Percentiles rank a stretch among this genome's conserved stretches.
These are phyloP conservation scores for Venturia carpophila DNA, from an alignment of 2,329 filamentous ascomycete genomes.

Conservation along the genomic window DNA sequence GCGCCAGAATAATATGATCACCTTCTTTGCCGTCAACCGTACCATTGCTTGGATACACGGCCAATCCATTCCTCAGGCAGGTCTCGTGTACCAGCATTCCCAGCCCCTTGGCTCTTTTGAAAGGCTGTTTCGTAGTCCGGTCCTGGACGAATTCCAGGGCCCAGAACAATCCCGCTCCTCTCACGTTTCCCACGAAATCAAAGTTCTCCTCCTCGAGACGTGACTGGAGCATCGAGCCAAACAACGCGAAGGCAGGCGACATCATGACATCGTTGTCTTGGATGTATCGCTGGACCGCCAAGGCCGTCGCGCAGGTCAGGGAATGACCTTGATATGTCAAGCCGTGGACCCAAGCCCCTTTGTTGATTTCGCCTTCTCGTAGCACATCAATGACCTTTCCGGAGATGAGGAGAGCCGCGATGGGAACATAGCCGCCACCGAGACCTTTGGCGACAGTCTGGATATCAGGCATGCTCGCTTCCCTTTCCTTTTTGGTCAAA, in stretches of 20 bases:
- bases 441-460: conserved; percentile 60
- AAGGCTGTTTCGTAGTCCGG: conserved; percentile 31
- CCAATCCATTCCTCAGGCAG: conserved; percentile 30
- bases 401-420: conserved; percentile 10
- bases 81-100: conserved; percentile 31
- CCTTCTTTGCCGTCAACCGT: conserved; percentile 17
- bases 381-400: conserved; percentile 14
- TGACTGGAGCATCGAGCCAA: conserved; percentile 27
- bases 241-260: conserved; percentile 30
- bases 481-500: conserved; percentile 22
- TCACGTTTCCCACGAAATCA: conserved; percentile 37
- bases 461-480: conserved; percentile 54
- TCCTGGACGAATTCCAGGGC: conserved; percentile 41
- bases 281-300: conserved; percentile 37
- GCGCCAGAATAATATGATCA: conserved; percentile 18
- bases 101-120: conserved; percentile 29
- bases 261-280: conserved; percentile 30
- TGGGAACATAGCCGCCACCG: conserved; percentile 16
- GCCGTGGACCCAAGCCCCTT: conserved; percentile 11
- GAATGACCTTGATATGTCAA: conserved; percentile 33
- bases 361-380: conserved; percentile 4
- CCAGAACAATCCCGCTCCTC: conserved; percentile 42
- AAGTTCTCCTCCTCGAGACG: conserved; percentile 26
- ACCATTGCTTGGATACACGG: conserved; percentile 21
- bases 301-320: conserved; percentile 34